Percentiles rank a stretch among this genome's conserved stretches.
These are phyloP conservation scores for Nicotiana obtusifolia DNA, from an alignment of 257 asterid genomes.

Conservation along the genomic window DNA sequence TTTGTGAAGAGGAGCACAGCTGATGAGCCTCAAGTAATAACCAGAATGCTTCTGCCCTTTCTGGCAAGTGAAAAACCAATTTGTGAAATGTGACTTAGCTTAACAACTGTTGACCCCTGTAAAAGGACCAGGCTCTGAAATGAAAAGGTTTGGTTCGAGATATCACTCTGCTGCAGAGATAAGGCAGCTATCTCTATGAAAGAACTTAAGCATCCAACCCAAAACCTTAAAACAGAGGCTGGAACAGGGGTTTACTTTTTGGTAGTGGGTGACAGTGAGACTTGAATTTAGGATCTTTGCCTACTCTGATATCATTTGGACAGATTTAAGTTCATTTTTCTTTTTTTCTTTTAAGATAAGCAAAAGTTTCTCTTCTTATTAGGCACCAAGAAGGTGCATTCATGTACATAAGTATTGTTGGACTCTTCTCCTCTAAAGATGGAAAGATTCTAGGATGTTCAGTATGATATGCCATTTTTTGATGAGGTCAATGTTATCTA, in stretches of 20 bases:
- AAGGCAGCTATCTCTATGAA: background rate
- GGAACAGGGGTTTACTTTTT: background rate
- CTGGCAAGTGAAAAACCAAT: background rate
- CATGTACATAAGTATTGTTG: background rate
- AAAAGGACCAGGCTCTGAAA: background rate
- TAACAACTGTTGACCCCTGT: background rate
- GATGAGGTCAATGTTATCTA: too few relatives aligned
- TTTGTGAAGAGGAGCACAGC: background rate
- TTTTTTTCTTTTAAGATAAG: too few relatives aligned
- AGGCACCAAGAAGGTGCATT: background rate
- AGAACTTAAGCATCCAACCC: background rate
- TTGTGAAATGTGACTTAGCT: background rate
- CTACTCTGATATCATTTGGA: background rate
- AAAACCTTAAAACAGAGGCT: background rate
- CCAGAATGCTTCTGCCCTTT: background rate
- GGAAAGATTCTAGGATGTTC: background rate
- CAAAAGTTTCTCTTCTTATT: background rate
- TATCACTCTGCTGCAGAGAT: background rate
- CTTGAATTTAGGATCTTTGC: background rate
- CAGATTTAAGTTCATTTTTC: background rate
- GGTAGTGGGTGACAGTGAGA: background rate
- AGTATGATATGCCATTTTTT: too few relatives aligned
- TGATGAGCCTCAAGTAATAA: background rate
- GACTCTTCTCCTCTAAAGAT: background rate
- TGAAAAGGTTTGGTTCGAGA: background rate